Evolutionary conservation across 139 green algal species (phyloP).

Genomic region (Coelastrella sp.): DNA sequence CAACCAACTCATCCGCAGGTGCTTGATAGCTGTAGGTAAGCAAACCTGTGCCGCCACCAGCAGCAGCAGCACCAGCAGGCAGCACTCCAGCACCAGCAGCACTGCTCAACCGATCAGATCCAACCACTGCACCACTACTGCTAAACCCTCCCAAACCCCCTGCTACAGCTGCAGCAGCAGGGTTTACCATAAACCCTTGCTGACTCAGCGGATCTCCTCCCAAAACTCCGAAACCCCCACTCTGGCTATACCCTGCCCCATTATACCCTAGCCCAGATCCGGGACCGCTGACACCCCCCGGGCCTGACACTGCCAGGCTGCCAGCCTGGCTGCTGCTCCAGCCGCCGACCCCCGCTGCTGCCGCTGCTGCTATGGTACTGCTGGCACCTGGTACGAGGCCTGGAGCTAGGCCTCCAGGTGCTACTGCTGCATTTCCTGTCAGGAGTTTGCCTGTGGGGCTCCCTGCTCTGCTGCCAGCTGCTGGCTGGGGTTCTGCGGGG

Average conservation of each 20-base stretch:
- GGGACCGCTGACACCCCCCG: neutral
- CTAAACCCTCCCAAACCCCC: neutral
- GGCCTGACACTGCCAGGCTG: neutral
- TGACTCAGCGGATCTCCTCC: neutral
- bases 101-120: neutral
- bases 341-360: neutral
- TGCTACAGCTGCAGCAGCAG: neutral
- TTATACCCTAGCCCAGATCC: neutral
- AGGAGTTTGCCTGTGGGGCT: neutral
- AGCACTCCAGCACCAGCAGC: slow-evolving; percentile 13
- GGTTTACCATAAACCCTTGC: neutral
- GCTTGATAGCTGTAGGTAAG: slow-evolving; percentile 58
- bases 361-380: neutral
- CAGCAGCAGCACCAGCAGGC: neutral
- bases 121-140: neutral
- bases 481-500: slow-evolving; percentile 36
- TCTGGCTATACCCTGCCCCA: neutral
- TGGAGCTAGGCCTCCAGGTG: neutral
- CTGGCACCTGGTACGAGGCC: neutral
- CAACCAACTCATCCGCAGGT: slow-evolving; percentile 75
- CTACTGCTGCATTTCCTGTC: neutral
- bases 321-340: neutral
- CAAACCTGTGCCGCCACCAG: neutral
- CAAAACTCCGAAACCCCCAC: slow-evolving; percentile 3
- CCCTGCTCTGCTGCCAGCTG: neutral